These are phyloP conservation scores for Diaporthe capsici DNA, from an alignment of 2,329 filamentous ascomycete genomes.

Conservation along the genomic window DNA sequence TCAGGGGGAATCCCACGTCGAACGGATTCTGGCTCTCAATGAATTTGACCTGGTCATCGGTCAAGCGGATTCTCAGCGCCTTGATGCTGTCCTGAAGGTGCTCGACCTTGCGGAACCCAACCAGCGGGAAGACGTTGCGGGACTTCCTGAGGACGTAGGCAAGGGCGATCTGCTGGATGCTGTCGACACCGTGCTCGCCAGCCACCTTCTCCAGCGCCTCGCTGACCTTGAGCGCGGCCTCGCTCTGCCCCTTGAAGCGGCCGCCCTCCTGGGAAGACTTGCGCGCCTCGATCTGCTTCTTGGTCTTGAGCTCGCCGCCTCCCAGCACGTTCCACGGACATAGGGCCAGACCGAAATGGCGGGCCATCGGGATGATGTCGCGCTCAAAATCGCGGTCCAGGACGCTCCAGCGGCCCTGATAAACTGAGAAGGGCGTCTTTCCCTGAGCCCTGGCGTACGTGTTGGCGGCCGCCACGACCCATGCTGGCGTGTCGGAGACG, in stretches of 20 bases:
- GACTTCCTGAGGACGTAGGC: constrained; percentile 82
- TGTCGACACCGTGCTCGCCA: constrained; percentile 57
- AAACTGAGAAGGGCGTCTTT: constrained; percentile 55
- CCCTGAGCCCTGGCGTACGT: constrained; percentile 53
- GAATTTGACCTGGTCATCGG: constrained; percentile 72
- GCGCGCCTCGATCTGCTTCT: constrained; percentile 47
- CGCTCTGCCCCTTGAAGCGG: constrained; percentile 56
- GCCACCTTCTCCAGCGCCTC: constrained; percentile 65
- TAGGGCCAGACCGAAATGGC: constrained; percentile 68
- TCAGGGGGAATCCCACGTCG: constrained; percentile 76
- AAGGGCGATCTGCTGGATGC: constrained; percentile 69
- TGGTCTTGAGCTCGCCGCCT: constrained; percentile 53
- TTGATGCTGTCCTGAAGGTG: constrained; percentile 80
- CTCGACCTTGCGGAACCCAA: constrained; percentile 77
- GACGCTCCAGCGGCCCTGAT: constrained; percentile 58
- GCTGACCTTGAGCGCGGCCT: constrained; percentile 66
- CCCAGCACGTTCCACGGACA: constrained; percentile 68
- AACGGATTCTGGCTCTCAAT: constrained; percentile 75
- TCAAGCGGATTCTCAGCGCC: constrained; percentile 72
- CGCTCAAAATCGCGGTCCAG: constrained; percentile 66
- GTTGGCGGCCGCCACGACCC: constrained; percentile 57
- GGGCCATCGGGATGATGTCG: constrained; percentile 76
- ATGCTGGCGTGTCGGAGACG: constrained; percentile 56
- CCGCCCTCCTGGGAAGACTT: constrained; percentile 50
- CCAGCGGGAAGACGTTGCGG: constrained; percentile 79